Evolutionary conservation across 371 early-diverging fungal species (phyloP).

Genomic region (Sporodiniella umbellata): DNA sequence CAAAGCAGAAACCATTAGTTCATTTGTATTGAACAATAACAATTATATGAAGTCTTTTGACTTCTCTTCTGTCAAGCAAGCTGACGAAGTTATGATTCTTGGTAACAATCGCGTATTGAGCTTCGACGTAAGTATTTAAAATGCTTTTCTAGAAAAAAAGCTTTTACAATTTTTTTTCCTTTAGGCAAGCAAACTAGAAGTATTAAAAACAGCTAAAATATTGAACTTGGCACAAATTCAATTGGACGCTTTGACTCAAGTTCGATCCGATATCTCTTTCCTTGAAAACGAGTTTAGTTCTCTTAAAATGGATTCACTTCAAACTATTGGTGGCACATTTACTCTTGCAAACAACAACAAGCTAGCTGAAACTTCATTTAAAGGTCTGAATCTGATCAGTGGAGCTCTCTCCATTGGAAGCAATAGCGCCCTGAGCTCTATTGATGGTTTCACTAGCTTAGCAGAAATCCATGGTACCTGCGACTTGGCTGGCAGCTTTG

Average conservation of each 20-base stretch:
- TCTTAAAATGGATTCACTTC: slow-evolving; percentile 35
- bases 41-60: slow-evolving; percentile 48
- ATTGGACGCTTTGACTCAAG: slow-evolving; percentile 29
- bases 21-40: slow-evolving; percentile 47
- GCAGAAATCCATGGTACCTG: slow-evolving; percentile 48
- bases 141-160: too few species aligned
- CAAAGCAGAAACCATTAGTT: slow-evolving; percentile 24
- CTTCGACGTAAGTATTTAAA: slow-evolving; percentile 32
- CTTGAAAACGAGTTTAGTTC: slow-evolving; percentile 47
- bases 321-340: slow-evolving; percentile 48
- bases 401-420: slow-evolving; percentile 62
- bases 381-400: slow-evolving; percentile 39
- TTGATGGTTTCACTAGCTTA: slow-evolving; percentile 50
- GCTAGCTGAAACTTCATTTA: slow-evolving; percentile 47
- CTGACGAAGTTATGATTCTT: slow-evolving; percentile 35
- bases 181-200: slow-evolving; percentile 33
- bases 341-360: slow-evolving; percentile 52
- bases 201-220: slow-evolving; percentile 35
- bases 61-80: slow-evolving; percentile 33
- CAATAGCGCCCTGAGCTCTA: slow-evolving; percentile 43
- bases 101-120: slow-evolving; percentile 35
- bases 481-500: slow-evolving; percentile 51
- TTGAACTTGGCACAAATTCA: slow-evolving; percentile 37
- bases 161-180: too few species aligned
- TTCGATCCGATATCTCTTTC: slow-evolving; percentile 45